Base-by-base conservation (phyloP, 306 rosid genomes). In the Lotus japonicus region DNA sequence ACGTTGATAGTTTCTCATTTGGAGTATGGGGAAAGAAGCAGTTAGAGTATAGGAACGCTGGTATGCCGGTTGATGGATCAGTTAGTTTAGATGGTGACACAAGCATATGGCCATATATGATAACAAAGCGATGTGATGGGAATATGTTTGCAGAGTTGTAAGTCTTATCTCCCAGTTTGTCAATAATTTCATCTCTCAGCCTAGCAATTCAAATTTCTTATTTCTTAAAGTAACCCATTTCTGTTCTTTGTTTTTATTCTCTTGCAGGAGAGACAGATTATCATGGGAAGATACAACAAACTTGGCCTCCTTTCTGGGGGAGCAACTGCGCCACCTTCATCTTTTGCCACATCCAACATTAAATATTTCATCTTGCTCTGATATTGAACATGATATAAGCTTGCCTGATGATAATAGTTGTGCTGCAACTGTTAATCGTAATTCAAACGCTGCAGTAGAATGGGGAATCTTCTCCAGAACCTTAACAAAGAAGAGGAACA, bases 241-340 rank as follows among this genome's bases (percentile, higher is more conserved):
- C 76, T 64, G 55, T 53, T 72, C 69, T 50, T 49, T 31, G 63
- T 57, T 66, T 28, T 51, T 18, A 39, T 70, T 51, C 42, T 11
- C 78, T 77, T 77, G 83, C 95, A 94, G 99, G 75, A 86, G 97
- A 78, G 90, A 94, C 54, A 60, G 52, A 36, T 41, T 94, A 63
- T 79, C 89, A 49, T 56, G 76, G 80, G 95, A 84, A 72, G 99
- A 85, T 71, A 65, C 59, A 45, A 79, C 87, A 64, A 81, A 64
- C 78, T 73, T 94, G 66, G 97, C 97, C 70, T 86, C 96, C 52
- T 94, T 94, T 74, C 62, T 90, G 72, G 99, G 96, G 14, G 95
- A 88, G 82, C 95, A 88, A 80, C 79, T 94, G 55, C 77, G 72
- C 54, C 77, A 84, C 64, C 86, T 94, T 71, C 99, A 94, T 81